Evolutionary conservation across 352 stramenopile species (phyloP).

Genomic region (Globisporangium iwayamae): DNA sequence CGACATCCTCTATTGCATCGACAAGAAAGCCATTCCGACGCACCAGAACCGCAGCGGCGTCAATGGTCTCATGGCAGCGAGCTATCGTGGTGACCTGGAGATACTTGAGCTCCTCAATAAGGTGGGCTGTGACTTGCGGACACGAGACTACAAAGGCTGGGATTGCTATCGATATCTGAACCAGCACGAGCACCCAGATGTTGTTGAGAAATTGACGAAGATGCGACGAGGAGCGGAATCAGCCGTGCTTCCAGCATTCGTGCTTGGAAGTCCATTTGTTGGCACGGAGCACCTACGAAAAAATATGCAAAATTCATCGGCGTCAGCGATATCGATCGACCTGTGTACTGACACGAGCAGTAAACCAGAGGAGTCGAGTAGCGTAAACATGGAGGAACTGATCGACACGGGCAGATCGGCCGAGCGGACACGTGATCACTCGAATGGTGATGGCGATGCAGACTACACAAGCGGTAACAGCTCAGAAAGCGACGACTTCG

Average conservation of each 20-base stretch:
- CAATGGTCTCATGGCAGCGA: slow-evolving; percentile 43
- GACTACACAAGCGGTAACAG: not conserved
- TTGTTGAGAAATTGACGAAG: slow-evolving; percentile 32
- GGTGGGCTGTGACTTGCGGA: slow-evolving; percentile 31
- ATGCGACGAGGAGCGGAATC: slow-evolving; percentile 3
- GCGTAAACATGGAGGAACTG: not conserved
- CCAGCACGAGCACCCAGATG: slow-evolving; percentile 36
- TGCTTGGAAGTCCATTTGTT: slow-evolving; percentile 6
- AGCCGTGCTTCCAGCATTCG: slow-evolving; percentile 11
- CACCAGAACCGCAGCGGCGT: slow-evolving; percentile 47
- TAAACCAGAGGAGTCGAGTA: not conserved
- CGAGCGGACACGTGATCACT: not conserved
- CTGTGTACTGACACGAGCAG: not conserved
- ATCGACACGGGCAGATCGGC: not conserved
- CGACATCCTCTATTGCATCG: slow-evolving; percentile 38
- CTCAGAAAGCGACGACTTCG: not conserved
- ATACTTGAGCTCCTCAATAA: slow-evolving; percentile 40
- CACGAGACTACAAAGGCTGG: slow-evolving; percentile 39
- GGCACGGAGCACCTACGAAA: not conserved
- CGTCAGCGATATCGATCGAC: not conserved
- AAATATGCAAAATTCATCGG: not conserved
- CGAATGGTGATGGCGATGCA: not conserved
- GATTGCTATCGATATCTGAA: slow-evolving; percentile 43
- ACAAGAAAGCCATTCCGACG: slow-evolving; percentile 32
- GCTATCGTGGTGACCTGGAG: slow-evolving; percentile 32